A percentile compares a stretch with the other conserved stretches of the same genome.
phyloP scores from a whole-genome alignment of 495 filamentous ascomycete genomes.

The Arthonia radiata region DNA sequence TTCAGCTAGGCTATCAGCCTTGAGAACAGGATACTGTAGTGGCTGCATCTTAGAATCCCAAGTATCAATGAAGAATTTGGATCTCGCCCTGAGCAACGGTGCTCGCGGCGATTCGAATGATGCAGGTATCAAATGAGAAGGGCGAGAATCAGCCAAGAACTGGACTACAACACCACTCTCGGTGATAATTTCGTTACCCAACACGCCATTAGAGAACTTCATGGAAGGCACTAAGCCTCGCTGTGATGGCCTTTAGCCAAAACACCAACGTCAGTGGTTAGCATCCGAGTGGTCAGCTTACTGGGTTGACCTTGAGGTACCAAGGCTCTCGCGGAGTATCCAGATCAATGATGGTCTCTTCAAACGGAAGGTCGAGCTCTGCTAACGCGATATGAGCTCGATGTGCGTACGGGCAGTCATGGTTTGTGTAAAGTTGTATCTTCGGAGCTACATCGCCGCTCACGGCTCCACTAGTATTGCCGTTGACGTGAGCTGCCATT shows the following conservation, averaged over 20 bases:
- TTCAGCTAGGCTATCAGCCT: conserved; percentile 14
- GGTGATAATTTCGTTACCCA: conserved; percentile 31
- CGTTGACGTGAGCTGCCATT: no score
- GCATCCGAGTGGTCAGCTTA: conserved; percentile 15
- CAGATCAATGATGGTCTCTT: conserved; percentile 64
- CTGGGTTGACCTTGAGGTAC: conserved; percentile 67
- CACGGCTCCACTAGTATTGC: no score
- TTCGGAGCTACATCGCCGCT: no score
- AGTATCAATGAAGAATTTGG: conserved; percentile 56
- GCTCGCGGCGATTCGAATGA: conserved; percentile 11
- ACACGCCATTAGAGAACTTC: conserved; percentile 32
- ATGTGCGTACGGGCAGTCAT: conserved; percentile 57
- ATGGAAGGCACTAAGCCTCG: conserved; percentile 57
- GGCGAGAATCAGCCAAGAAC: conserved; percentile 40
- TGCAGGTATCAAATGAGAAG: conserved; percentile 27
- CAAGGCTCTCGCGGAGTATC: conserved; percentile 46
- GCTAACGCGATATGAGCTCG: conserved; percentile 54
- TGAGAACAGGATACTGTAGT: conserved; percentile 18
- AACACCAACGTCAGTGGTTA: no score
- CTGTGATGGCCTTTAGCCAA: no score
- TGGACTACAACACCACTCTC: conserved; percentile 52
- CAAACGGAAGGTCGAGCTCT: conserved; percentile 45
- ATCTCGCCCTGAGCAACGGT: conserved; percentile 36
- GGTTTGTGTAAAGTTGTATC: conserved; percentile 51
- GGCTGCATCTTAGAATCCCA: conserved; percentile 36